Percentiles rank a stretch among this genome's conserved stretches.
Evolutionary conservation across 805 yeast genomes (phyloP).

Genomic region (Torulaspora gathmanii): DNA sequence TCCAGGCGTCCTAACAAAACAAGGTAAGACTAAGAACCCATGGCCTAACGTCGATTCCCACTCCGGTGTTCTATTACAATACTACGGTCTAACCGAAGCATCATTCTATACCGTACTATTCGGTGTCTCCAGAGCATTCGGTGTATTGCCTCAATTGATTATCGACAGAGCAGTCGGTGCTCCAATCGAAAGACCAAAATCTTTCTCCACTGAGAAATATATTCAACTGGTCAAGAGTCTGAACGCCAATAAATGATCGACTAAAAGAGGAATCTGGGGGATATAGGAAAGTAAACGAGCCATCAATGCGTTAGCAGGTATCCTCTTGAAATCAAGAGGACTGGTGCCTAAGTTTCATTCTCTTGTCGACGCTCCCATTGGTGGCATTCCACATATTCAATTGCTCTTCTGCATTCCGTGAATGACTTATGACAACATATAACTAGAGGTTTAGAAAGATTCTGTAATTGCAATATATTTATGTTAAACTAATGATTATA

Average conservation of each 20-base stretch:
- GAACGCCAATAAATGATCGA: slow-evolving; percentile 21
- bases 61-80: slow-evolving; percentile 79
- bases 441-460: neutral
- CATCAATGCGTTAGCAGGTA: neutral
- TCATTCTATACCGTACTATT: slow-evolving; percentile 81
- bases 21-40: slow-evolving; percentile 89
- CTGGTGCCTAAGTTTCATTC: neutral
- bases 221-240: slow-evolving; percentile 64
- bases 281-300: neutral
- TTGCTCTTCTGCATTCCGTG: slow-evolving; percentile 2
- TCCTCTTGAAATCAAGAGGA: neutral
- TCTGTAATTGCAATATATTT: slow-evolving; percentile 1
- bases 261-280: neutral
- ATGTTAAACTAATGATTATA: neutral
- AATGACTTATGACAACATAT: slow-evolving; percentile 5
- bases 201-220: slow-evolving; percentile 91
- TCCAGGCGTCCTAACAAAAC: slow-evolving; percentile 72
- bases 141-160: slow-evolving; percentile 80
- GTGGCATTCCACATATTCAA: neutral
- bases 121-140: slow-evolving; percentile 83
- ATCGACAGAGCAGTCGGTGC: slow-evolving; percentile 78
- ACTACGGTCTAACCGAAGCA: slow-evolving; percentile 78
- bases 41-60: slow-evolving; percentile 91
- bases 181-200: slow-evolving; percentile 85
- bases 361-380: neutral